Conservation (phyloP, 805 yeast species). For the Zygotorulaspora danielsina region DNA sequence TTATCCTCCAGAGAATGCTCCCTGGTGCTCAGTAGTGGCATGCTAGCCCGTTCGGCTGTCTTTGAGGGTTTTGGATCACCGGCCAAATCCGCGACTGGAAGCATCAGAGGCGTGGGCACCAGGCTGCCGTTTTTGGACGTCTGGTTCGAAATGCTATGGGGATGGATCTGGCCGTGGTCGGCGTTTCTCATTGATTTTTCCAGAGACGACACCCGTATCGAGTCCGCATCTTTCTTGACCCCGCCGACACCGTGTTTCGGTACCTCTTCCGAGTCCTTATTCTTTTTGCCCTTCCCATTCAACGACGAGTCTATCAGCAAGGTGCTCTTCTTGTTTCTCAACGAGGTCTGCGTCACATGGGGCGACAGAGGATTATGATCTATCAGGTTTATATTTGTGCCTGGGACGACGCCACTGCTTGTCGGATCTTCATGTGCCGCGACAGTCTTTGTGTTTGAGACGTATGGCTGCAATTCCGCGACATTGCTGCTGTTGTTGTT, state of each 20-base stretch:
- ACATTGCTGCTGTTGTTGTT: not conserved
- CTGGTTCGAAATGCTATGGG: slow-evolving; percentile 6
- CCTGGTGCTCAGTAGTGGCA: slow-evolving; percentile 26
- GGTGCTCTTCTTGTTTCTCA: slow-evolving; percentile 38
- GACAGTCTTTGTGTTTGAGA: not conserved
- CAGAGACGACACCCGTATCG: slow-evolving; percentile 3
- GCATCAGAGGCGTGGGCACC: slow-evolving; percentile 9
- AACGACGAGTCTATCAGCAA: slow-evolving; percentile 21
- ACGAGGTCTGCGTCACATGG: slow-evolving; percentile 28
- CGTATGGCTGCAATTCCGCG: not conserved
- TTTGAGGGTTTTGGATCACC: slow-evolving; percentile 11
- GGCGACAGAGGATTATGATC: slow-evolving; percentile 30
- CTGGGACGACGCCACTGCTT: slow-evolving; percentile 7
- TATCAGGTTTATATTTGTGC: slow-evolving; percentile 17
- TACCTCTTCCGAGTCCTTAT: slow-evolving; percentile 6
- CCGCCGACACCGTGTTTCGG: slow-evolving; percentile 1
- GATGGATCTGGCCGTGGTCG: not conserved
- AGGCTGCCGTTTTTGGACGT: slow-evolving; percentile 11
- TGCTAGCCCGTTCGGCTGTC: slow-evolving; percentile 25
- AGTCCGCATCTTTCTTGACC: slow-evolving; percentile 2
- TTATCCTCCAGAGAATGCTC: slow-evolving; percentile 24
- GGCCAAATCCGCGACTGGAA: slow-evolving; percentile 9
- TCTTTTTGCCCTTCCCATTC: not conserved
- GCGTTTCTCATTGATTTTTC: slow-evolving; percentile 1
- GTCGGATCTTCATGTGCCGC: slow-evolving; percentile 5